Percentiles rank a stretch among this genome's conserved stretches.
phyloP scores from a whole-genome alignment of 2,329 filamentous ascomycete genomes.

The Hypoxylon sp. region DNA sequence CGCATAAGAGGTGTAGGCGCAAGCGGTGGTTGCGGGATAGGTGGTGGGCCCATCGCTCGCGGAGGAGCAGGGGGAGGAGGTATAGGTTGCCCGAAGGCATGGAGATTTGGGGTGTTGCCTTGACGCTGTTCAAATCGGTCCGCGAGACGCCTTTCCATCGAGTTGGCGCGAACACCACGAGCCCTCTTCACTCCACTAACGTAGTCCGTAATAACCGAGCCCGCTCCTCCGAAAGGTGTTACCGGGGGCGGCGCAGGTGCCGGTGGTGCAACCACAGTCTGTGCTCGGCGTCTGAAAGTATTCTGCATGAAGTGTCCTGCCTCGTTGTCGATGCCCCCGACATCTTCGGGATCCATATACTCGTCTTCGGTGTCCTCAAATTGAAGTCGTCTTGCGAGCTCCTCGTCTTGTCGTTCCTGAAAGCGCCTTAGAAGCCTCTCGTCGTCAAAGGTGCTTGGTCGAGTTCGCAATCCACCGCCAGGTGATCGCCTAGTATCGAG shows the following conservation, averaged over 20 bases:
- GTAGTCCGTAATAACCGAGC: constrained; percentile 57
- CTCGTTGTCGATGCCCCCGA: constrained; percentile 57
- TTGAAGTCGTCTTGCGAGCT: constrained; percentile 56
- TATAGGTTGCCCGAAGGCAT: constrained; percentile 46
- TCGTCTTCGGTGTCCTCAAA: constrained; percentile 56
- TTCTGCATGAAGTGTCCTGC: constrained; percentile 73
- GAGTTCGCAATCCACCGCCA: constrained; percentile 46
- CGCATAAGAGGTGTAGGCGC: constrained; percentile 53
- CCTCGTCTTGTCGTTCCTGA: constrained; percentile 63
- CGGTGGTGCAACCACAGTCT: constrained; percentile 55
- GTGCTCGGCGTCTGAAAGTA: constrained; percentile 62
- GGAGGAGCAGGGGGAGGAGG: constrained; percentile 49
- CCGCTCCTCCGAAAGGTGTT: constrained; percentile 54
- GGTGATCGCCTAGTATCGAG: constrained; percentile 36
- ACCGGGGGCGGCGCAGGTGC: constrained; percentile 51
- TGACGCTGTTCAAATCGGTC: constrained; percentile 63
- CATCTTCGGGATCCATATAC: constrained; percentile 53
- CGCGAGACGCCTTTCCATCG: constrained; percentile 65
- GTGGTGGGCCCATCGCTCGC: constrained; percentile 52
- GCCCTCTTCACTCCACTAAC: constrained; percentile 59
- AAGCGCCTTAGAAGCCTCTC: constrained; percentile 61
- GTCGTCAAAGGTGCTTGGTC: constrained; percentile 60
- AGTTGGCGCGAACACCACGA: constrained; percentile 58
- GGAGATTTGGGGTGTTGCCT: constrained; percentile 45
- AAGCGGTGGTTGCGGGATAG: constrained; percentile 44